Percentiles rank a stretch among this genome's conserved stretches.
Conservation (phyloP, 2,329 filamentous ascomycete genomes). For the Zopfia rhizophila region DNA sequence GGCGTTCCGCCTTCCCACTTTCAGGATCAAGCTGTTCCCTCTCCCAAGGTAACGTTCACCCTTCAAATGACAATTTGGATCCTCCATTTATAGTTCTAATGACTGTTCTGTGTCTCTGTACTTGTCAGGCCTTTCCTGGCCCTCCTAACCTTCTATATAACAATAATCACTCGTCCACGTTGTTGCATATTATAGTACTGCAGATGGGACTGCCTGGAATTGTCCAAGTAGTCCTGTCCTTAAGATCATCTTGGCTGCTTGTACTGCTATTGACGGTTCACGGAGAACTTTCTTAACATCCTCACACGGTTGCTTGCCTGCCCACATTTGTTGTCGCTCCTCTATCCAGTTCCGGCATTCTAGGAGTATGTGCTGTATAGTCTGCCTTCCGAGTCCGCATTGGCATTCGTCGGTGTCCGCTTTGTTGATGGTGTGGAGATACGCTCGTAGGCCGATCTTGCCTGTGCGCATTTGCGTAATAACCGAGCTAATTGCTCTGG, state of each 20-base stretch:
- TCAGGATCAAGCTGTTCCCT: neutral
- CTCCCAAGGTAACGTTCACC: slow-evolving; percentile 1
- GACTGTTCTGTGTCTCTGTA: neutral
- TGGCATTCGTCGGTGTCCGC: slow-evolving; percentile 40
- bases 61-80: slow-evolving; percentile 2
- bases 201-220: slow-evolving; percentile 38
- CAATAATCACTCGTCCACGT: slow-evolving; percentile 35
- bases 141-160: too few relatives aligned
- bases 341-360: slow-evolving; percentile 42
- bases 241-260: slow-evolving; percentile 49
- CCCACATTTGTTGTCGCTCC: slow-evolving; percentile 36
- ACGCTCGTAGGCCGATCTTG: slow-evolving; percentile 40
- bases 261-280: slow-evolving; percentile 42
- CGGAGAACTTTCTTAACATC: slow-evolving; percentile 49
- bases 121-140: slow-evolving; percentile 5
- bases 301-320: slow-evolving; percentile 33
- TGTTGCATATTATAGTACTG: slow-evolving; percentile 29
- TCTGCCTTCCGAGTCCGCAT: slow-evolving; percentile 38
- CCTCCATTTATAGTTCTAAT: neutral
- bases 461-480: slow-evolving; percentile 39
- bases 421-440: slow-evolving; percentile 43
- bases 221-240: slow-evolving; percentile 42
- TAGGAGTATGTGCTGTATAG: slow-evolving; percentile 42
- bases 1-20: neutral
- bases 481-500: slow-evolving; percentile 36